A percentile compares a stretch with the other conserved stretches of the same genome.
These are phyloP conservation scores for Aureobasidium namibiae DNA, from an alignment of 2,329 filamentous ascomycete species.

Conservation along the genomic window DNA sequence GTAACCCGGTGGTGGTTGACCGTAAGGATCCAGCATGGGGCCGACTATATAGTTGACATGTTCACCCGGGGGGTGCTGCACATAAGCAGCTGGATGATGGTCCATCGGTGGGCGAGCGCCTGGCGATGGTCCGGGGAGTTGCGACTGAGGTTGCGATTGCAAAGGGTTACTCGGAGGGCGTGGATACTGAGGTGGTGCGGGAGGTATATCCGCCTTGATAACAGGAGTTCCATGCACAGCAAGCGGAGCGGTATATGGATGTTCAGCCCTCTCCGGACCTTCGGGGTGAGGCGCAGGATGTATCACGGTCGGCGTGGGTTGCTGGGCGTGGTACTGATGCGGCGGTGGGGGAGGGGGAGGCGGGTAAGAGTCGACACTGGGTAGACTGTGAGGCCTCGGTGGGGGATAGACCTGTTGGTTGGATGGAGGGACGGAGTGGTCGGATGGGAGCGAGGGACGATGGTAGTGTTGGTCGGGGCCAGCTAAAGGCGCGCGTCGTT, in stretches of 20 bases:
- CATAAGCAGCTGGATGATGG: background rate
- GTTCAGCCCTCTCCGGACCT: slow-evolving; percentile 19
- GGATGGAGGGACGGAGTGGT: background rate
- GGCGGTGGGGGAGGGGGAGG: slow-evolving; percentile 14
- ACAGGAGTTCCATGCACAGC: slow-evolving; percentile 30
- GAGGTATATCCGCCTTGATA: slow-evolving; percentile 18
- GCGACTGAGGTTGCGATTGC: background rate
- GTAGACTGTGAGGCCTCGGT: slow-evolving; percentile 12
- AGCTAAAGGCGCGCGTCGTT: slow-evolving; percentile 2
- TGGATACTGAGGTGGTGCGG: slow-evolving; percentile 17
- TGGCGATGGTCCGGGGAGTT: slow-evolving; percentile 4
- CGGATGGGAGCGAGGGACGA: slow-evolving; percentile 8
- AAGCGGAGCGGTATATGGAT: slow-evolving; percentile 24
- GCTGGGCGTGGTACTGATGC: slow-evolving; percentile 16
- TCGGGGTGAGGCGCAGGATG: slow-evolving; percentile 17
- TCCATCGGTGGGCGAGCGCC: slow-evolving; percentile 15
- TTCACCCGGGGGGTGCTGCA: background rate
- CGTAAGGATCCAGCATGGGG: slow-evolving; percentile 22
- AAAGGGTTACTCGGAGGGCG: slow-evolving; percentile 15
- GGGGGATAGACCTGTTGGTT: slow-evolving; percentile 15
- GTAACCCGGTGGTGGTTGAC: slow-evolving; percentile 20
- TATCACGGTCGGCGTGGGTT: slow-evolving; percentile 14
- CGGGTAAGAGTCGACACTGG: slow-evolving; percentile 1
- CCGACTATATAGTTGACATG: background rate
- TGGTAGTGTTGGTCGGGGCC: slow-evolving; percentile 12